A percentile compares a stretch with the other conserved stretches of the same genome.
phyloP scores from a whole-genome alignment of 2,329 filamentous ascomycete genomes.

The Mycogone perniciosa region DNA sequence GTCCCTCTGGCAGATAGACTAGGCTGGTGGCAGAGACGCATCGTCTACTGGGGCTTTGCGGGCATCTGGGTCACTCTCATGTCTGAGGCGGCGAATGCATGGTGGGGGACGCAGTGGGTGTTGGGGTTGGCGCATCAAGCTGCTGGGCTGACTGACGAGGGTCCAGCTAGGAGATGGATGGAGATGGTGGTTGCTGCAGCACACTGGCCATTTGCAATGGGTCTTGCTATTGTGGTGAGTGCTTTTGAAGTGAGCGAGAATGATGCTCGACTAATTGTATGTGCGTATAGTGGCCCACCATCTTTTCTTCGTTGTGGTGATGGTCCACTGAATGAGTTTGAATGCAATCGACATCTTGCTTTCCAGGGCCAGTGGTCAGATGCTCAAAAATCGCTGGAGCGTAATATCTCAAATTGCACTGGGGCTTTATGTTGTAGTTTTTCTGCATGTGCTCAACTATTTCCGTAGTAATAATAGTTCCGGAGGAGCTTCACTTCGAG shows the following conservation, averaged over 20 bases:
- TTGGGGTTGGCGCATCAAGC: constrained; percentile 3
- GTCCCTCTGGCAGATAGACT: constrained; percentile 2
- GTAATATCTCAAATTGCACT: too few relatives aligned
- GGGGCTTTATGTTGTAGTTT: too few relatives aligned
- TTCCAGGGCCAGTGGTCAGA: too few relatives aligned
- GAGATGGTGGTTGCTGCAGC: not conserved
- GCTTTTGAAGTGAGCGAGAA: not conserved
- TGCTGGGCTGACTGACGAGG: not conserved
- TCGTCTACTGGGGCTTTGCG: constrained; percentile 1
- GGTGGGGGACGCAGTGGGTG: constrained; percentile 9
- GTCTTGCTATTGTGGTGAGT: constrained; percentile 2
- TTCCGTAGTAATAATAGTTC: too few relatives aligned
- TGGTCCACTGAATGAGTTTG: too few relatives aligned
- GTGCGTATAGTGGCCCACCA: too few relatives aligned
- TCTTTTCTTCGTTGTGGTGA: too few relatives aligned
- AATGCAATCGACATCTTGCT: too few relatives aligned
- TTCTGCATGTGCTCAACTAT: too few relatives aligned
- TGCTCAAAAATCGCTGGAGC: too few relatives aligned
- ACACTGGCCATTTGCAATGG: constrained; percentile 1
- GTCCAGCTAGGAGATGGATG: constrained; percentile 6
- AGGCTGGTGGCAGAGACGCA: not conserved
- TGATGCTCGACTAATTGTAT: too few relatives aligned
- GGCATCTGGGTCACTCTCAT: constrained; percentile 8
- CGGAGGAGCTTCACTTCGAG: too few relatives aligned
- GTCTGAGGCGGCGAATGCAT: constrained; percentile 9